Evolutionary conservation across 768 basidiomycete species (phyloP).

Genomic region (Rhizopogon roseolus): DNA sequence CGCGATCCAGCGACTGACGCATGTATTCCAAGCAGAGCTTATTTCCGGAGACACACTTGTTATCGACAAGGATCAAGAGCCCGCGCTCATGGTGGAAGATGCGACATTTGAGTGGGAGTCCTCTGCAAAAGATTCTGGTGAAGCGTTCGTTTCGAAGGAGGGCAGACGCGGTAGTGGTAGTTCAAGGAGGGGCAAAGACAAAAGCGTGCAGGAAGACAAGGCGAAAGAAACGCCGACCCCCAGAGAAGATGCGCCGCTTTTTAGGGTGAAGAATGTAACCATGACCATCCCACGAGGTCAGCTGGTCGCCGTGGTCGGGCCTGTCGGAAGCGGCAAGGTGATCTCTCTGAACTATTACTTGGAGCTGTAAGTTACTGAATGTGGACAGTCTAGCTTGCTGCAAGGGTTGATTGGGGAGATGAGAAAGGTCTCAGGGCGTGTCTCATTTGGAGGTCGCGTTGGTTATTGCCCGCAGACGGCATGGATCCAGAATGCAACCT

Average conservation of each 20-base stretch:
- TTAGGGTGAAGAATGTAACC: slow-evolving; percentile 45
- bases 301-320: slow-evolving; percentile 63
- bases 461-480: slow-evolving; percentile 72
- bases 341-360: background rate
- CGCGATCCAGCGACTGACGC: slow-evolving; percentile 47
- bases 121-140: slow-evolving; percentile 7
- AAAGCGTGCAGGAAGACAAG: slow-evolving; percentile 1
- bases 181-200: background rate
- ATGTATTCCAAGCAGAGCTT: slow-evolving; percentile 45
- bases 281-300: slow-evolving; percentile 51
- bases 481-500: slow-evolving; percentile 70
- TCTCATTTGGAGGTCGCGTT: slow-evolving; percentile 57
- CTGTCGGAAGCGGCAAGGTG: too few relatives aligned
- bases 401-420: slow-evolving; percentile 71
- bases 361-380: background rate
- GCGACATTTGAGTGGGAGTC: slow-evolving; percentile 66
- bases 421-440: slow-evolving; percentile 45
- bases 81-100: slow-evolving; percentile 38
- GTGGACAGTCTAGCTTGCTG: slow-evolving; percentile 44
- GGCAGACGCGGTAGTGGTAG: slow-evolving; percentile 1
- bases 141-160: background rate
- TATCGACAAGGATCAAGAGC: slow-evolving; percentile 41
- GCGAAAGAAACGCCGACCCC: slow-evolving; percentile 10
- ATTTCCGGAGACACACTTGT: slow-evolving; percentile 35
- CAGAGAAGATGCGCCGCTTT: slow-evolving; percentile 18